Evolutionary conservation across 2,329 filamentous ascomycete species (phyloP), one percentile per base, ranked within the genome.

Genomic region (Fonsecaea erecta): DNA sequence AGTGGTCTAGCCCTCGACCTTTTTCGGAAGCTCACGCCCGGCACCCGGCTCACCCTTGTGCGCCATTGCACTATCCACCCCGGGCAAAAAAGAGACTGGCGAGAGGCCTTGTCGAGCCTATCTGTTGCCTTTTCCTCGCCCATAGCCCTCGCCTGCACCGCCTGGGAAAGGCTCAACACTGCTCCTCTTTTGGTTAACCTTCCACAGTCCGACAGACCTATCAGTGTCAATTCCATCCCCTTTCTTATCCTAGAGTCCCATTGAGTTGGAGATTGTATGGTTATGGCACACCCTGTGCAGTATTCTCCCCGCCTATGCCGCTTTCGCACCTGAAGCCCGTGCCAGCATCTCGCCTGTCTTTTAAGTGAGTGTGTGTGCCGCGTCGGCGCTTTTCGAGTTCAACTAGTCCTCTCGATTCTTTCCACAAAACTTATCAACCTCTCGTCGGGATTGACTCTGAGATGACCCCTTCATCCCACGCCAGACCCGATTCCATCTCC

Each of bases 321-420:
- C 57, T 51, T 60, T 60, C 34, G 57, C 48, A 24, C 40, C 12
- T 37, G 57, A 60, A 32, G 12, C 57, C 57, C 24, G 28, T 28
- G 57, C 43, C 57, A 60, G 46, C 57, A 60, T 52, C 57, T 60
- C 57, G 57, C 48, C 57, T n/a, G 43, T 52, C 30, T 28, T n/a
- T n/a, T 11, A 48, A 48, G 46, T 35, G 9, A 46, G 58, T 54
- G 46, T 35, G 9, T 54, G 58, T 54, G 32, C 58, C 58, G 58
- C 24, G 24, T 54, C 37, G 32, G 58, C 34, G 48, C 18, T 52
- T 18, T n/a, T 40, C 51, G 48, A 61, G 21, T 54, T 30, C 54
- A 46, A 54, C 34, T 48, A 46, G 35, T 52, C 57, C 43, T 52
- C 46, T 37, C 5, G n/a, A 35, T 52, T 14, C 35, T 35, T 60